phyloP scores from a whole-genome alignment of 805 yeast genomes.

The Pichia rugopelliculosa region DNA sequence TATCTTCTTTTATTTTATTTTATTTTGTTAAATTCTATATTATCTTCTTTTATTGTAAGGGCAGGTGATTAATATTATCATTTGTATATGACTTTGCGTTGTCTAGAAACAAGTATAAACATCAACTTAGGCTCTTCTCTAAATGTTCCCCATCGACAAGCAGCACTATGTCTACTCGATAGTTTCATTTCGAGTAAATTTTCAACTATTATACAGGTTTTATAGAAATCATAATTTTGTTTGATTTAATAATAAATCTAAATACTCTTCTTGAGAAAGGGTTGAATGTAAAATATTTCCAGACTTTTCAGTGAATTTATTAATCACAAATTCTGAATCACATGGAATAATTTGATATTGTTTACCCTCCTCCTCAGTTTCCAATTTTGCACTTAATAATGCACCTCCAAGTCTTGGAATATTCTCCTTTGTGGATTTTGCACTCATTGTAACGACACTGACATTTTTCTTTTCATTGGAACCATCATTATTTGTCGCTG shows the following conservation, averaged over 20 bases:
- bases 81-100: too few relatives aligned
- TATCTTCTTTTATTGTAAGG: too few relatives aligned
- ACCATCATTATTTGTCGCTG: slow-evolving; percentile 42
- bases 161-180: too few relatives aligned
- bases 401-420: slow-evolving; percentile 66
- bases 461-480: slow-evolving; percentile 34
- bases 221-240: slow-evolving; percentile 8
- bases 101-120: too few relatives aligned
- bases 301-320: slow-evolving; percentile 7
- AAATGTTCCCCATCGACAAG: too few relatives aligned
- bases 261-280: slow-evolving; percentile 27
- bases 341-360: slow-evolving; percentile 13
- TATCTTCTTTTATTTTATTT: too few relatives aligned
- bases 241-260: slow-evolving; percentile 23
- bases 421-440: slow-evolving; percentile 51
- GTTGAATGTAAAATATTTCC: slow-evolving; percentile 15
- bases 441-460: slow-evolving; percentile 72
- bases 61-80: too few relatives aligned
- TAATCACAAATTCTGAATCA: slow-evolving; percentile 3
- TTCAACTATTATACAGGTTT: background rate
- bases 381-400: slow-evolving; percentile 50
- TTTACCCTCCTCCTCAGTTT: slow-evolving; percentile 50
- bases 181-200: too few relatives aligned
- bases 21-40: too few relatives aligned
- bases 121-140: too few relatives aligned